Evolutionary conservation across 495 filamentous ascomycete genomes (phyloP), one percentile per base, ranked within the genome.

Genomic region (Aspergillus cavernicola): DNA sequence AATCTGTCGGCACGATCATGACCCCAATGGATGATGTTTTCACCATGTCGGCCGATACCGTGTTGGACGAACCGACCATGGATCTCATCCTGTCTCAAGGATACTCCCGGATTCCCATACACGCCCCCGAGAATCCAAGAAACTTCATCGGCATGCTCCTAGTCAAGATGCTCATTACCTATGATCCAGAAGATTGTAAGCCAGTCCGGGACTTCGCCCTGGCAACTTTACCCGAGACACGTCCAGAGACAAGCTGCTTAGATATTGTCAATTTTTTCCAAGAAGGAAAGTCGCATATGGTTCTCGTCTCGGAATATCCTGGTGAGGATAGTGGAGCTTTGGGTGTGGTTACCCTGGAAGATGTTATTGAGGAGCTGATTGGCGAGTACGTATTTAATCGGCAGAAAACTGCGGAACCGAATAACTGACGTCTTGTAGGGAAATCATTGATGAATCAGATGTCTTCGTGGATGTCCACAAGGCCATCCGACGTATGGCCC

Each of bases 201-300:
- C 78, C 78, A 4, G 93, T 98, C 16, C 79, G 84, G 29, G 90
- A 97, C 45, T 97, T 98, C 68, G 83, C 90, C 2, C 72, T 98
- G 50, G 93, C 95, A 26, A 97, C 93, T 0, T 77, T 98, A 0
- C 95, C 95, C 3, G 93, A 98, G 68, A 98, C 93, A 3, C 81
- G 88, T 8, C 88, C 95, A 1, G 89, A 96, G 59, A 97, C 93
- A 0, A 95, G 90, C 67, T 98, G 93, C 66, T 73, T 98, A 36
- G 93, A 98, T 65, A 98, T 97, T 57, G 86, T 98, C 66, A 98
- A 98, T 72, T 98, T 96, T 72, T 98, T 98, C 73, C 93, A 98
- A 66, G 92, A 98, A 71, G 93, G 93, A 46, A 97, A 97, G 66
- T 95, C 90, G 9, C 93, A 98, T 69, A 97, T 98, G 95, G 92